Base-by-base conservation (phyloP, 2,329 filamentous ascomycete genomes). In the Ceratocystiopsis brevicomis region DNA sequence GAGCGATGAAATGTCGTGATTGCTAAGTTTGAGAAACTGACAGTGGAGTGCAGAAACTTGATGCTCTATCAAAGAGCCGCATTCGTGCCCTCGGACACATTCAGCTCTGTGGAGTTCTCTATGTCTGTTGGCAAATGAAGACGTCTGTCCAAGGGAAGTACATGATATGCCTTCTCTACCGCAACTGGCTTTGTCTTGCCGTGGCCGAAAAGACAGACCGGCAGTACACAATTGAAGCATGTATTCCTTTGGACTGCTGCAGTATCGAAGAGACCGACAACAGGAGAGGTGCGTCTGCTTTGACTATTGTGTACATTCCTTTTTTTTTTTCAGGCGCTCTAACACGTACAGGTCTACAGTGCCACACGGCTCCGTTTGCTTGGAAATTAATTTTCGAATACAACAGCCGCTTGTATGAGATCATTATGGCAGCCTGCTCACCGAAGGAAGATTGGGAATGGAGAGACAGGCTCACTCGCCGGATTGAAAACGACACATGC, bases 351-450 rank as follows among this genome's bases (percentile, higher is more conserved):
- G 86, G 85, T 0, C 57, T 96, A 9, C 85, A 88, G 65, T 95
- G 86, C 53, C 79, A 90, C 49, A 83, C 81, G 3, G 82, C 83
- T 1, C 77, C 82, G 0, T 83, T 83, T 57, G 90, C 86, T 1
- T 96, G 87, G 88, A 98, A 96, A 57, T 54, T 95, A 12, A 68
- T 84, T 3, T 95, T 96, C 53, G 78, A 90, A 56, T 73, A 74
- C 50, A 69, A 80, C 45, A 73, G 81, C 50, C 76, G 81, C 47
- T 65, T 88, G 43, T 88, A 83, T 56, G 88, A 96, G 59, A 61
- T 94, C 15, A 76, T 95, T 37, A 68, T 94, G 61, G 92, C 81
- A 50, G 88, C 86, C 34, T 94, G 86, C 53, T 88, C 81, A 1
- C 66, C 75, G 1, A 74, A 71, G 37, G 88, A 98, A 56, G 84